Evolutionary conservation across 1,284 basidiomycete genomes (phyloP).

Genomic region (Paramarasmius palmivorus): DNA sequence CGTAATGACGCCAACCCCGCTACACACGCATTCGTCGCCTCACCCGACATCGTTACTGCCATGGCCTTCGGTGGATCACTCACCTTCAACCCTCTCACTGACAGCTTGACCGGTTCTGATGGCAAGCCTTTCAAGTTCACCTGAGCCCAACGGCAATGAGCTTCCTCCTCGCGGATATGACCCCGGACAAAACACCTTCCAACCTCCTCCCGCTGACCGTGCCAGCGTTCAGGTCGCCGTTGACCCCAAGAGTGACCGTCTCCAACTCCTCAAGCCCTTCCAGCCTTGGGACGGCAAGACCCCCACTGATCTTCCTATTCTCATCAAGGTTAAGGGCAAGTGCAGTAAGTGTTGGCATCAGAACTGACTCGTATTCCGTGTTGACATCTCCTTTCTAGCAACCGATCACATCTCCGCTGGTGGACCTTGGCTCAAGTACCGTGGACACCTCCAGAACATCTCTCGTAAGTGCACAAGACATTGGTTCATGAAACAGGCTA

Average conservation of each 20-base stretch:
- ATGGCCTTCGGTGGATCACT: conserved; percentile 94
- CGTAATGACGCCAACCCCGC: conserved; percentile 99
- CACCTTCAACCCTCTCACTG: conserved; percentile 96
- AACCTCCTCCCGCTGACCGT: conserved; percentile 89
- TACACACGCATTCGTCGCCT: conserved; percentile 98
- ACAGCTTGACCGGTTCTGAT: conserved; percentile 85
- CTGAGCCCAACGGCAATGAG: conserved; percentile 85
- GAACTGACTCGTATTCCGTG: not conserved
- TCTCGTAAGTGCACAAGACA: conserved; percentile 61
- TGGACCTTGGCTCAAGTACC: conserved; percentile 99
- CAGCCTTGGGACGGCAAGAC: conserved; percentile 92
- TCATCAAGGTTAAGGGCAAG: conserved; percentile 99
- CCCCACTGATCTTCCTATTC: conserved; percentile 84
- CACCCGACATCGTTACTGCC: conserved; percentile 97
- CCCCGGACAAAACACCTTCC: conserved; percentile 96
- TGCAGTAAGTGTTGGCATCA: conserved; percentile 67
- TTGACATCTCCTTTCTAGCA: conserved; percentile 36
- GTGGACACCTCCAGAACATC: conserved; percentile 98
- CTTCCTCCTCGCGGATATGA: conserved; percentile 96
- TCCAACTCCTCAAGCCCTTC: conserved; percentile 94
- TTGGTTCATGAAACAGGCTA: conserved; percentile 5
- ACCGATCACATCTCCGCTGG: conserved; percentile 93
- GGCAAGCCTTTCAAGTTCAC: conserved; percentile 99
- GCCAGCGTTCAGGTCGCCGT: conserved; percentile 86
- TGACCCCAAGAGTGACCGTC: conserved; percentile 87